Conservation (phyloP, 2,329 filamentous ascomycete species). For the Boeremia exigua region DNA sequence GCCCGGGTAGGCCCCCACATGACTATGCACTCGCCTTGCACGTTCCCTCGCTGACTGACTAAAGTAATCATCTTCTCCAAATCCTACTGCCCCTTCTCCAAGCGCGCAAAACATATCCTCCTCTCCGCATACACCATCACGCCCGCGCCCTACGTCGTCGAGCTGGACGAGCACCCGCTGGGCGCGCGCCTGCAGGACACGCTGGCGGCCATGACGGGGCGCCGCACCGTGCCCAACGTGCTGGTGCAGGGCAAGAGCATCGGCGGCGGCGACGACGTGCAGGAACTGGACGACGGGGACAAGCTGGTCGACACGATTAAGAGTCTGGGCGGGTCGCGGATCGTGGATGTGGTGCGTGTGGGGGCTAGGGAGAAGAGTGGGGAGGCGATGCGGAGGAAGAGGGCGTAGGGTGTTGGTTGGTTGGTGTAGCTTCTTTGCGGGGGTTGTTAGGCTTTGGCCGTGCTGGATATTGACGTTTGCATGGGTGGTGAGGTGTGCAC, state of each 20-base stretch:
- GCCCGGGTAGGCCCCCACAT: constrained; percentile 73
- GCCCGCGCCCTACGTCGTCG: constrained; percentile 84
- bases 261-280: constrained; percentile 87
- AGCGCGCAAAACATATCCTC: constrained; percentile 82
- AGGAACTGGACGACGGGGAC: constrained; percentile 67
- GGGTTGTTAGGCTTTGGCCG: background rate
- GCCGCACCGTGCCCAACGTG: constrained; percentile 89
- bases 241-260: constrained; percentile 87
- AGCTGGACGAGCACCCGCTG: constrained; percentile 82
- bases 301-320: constrained; percentile 74
- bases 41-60: too few species aligned
- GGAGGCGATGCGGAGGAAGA: constrained; percentile 1
- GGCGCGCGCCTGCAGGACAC: constrained; percentile 75
- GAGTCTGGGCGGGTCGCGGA: constrained; percentile 73
- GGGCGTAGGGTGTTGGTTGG: background rate
- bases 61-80: constrained; percentile 99
- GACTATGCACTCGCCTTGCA: too few species aligned
- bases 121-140: constrained; percentile 83
- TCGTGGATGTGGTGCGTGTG: constrained; percentile 48
- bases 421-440: background rate
- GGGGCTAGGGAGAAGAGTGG: constrained; percentile 6
- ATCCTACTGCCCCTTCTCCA: constrained; percentile 86
- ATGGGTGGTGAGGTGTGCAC: background rate
- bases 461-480: background rate
- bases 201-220: constrained; percentile 75